Evolutionary conservation across 73 alveolate genomes (phyloP), one percentile per base, ranked within the genome.

Genomic region (Stentor roeselii): DNA sequence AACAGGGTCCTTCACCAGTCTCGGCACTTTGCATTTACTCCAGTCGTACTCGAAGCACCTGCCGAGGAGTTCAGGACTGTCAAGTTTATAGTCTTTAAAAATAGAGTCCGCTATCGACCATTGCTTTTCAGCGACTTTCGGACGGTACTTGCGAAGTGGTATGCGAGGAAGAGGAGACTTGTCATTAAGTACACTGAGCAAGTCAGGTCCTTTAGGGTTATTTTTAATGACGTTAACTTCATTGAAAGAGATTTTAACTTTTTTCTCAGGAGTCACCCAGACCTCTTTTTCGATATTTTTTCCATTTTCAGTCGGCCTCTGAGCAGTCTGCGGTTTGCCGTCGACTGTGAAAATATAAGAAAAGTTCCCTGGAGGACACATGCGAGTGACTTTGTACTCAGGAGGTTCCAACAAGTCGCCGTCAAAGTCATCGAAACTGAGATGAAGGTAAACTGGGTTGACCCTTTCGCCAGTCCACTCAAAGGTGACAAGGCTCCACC

Each of bases 401-500:
- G 67, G 85, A 85, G 92, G 59, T 58, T 84, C 35, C 58, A 31
- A 0, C 6, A 61, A 58, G 2, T 39, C 61, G 83, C 1, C 59
- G 4, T 41, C 15, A 75, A 38, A 92, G 15, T 87, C 76, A 59
- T 93, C 98, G 76, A 91, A 91, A 39, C 92, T 88, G 32, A 92
- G 82, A 78, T 93, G 96, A 60, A 93, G 77, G 61, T 77, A 92
- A 34, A 93, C 83, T 11, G 93, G 88, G 39, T 93, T 93, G 84
- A 67, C 78, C 32, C 83, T 78, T 38, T 89, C 90, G 41, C 84
- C 89, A 3, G 87, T 90, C 94, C 95, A 90, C 59, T 11, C 78
- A 74, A 93, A 90, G 42, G 39, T 78, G 3, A 91, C 78, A 78
- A 87, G 89, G 36, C 89, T 60, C 98, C 97, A 93, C 3, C 98